Evolutionary conservation across 2,329 filamentous ascomycete species (phyloP).

Genomic region (Eutypella sp.): DNA sequence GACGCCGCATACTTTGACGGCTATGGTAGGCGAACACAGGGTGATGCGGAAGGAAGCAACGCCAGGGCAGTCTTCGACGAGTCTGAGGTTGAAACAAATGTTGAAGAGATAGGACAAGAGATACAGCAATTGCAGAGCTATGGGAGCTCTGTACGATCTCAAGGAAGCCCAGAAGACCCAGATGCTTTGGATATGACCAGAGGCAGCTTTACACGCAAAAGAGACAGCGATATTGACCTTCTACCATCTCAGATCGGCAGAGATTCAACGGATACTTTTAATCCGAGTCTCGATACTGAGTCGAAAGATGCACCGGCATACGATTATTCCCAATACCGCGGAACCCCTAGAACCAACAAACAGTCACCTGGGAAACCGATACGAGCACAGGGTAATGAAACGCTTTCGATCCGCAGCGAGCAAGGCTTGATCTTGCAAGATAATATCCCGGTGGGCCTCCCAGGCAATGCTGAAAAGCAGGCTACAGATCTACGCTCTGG

Average conservation of each 20-base stretch:
- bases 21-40: slow-evolving; percentile 11
- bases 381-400: slow-evolving; percentile 19
- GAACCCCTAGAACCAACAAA: slow-evolving; percentile 19
- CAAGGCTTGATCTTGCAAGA: slow-evolving; percentile 26
- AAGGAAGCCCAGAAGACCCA: slow-evolving; percentile 8
- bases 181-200: slow-evolving; percentile 4
- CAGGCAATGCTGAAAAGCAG: slow-evolving; percentile 6
- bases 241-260: slow-evolving; percentile 26
- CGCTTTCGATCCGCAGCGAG: slow-evolving; percentile 27
- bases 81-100: neutral
- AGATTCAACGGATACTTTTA: slow-evolving; percentile 26
- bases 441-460: slow-evolving; percentile 14
- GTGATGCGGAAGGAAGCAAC: neutral
- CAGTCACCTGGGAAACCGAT: slow-evolving; percentile 22
- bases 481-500: neutral
- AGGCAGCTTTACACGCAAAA: slow-evolving; percentile 5
- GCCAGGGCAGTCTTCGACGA: neutral
- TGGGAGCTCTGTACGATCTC: slow-evolving; percentile 12
- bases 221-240: slow-evolving; percentile 26
- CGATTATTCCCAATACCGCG: slow-evolving; percentile 18
- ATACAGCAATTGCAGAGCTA: slow-evolving; percentile 1
- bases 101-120: slow-evolving; percentile 6
- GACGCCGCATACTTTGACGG: slow-evolving; percentile 20
- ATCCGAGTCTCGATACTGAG: slow-evolving; percentile 24
- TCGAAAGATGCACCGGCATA: slow-evolving; percentile 18